These are phyloP conservation scores for Rutstroemia sp. DNA, from an alignment of 2,329 filamentous ascomycete genomes.

Conservation along the genomic window DNA sequence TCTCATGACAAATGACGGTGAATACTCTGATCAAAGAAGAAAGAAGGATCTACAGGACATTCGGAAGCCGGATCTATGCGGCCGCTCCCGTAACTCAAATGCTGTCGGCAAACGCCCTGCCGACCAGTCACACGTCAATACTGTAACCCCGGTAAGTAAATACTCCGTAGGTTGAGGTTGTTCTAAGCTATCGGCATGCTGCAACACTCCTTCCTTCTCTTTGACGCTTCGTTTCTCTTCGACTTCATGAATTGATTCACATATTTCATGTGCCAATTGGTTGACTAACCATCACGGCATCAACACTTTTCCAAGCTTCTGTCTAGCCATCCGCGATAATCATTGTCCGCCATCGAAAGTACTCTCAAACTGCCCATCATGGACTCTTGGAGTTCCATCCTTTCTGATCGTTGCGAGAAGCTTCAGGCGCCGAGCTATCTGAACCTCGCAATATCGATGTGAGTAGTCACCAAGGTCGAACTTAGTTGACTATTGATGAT, in stretches of 20 bases:
- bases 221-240: not conserved
- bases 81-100: not conserved
- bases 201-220: not conserved
- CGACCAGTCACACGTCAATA: not conserved
- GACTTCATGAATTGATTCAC: too few relatives aligned
- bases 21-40: too few relatives aligned
- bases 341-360: too few relatives aligned
- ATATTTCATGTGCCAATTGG: not conserved
- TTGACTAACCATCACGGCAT: not conserved
- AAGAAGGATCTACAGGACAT: not conserved
- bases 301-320: not conserved
- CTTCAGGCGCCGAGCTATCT: conserved; percentile 42
- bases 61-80: not conserved
- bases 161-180: not conserved
- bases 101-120: not conserved
- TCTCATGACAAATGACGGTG: too few relatives aligned
- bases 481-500: not conserved
- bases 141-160: not conserved
- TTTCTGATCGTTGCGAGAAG: conserved; percentile 37
- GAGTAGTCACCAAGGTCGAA: conserved; percentile 18
- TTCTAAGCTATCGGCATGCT: not conserved
- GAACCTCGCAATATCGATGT: conserved; percentile 48
- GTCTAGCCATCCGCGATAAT: too few relatives aligned
- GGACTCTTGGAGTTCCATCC: conserved; percentile 14
- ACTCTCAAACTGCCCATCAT: not conserved